Percentiles rank a stretch among this genome's conserved stretches.
phyloP scores from a whole-genome alignment of 345 rosid species.

The Capsella bursapastoris region DNA sequence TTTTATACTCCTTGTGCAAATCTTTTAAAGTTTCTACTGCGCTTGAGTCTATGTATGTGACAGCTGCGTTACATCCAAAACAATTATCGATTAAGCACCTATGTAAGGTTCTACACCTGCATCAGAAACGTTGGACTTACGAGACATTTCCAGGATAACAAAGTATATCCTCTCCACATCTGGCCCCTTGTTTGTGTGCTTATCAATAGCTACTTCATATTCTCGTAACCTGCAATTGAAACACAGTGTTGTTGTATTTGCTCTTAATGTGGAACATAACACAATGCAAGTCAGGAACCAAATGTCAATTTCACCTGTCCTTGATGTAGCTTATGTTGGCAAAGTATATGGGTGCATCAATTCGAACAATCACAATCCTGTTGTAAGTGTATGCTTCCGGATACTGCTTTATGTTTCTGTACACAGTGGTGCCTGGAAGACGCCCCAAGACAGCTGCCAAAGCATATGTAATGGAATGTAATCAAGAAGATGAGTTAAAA shows the following conservation, averaged over 20 bases:
- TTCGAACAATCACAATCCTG: slow-evolving; percentile 89
- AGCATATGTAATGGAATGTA: slow-evolving; percentile 25
- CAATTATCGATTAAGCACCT: not conserved
- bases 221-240: slow-evolving; percentile 68
- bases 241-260: slow-evolving; percentile 19
- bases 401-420: slow-evolving; percentile 86
- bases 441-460: slow-evolving; percentile 94
- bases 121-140: slow-evolving; percentile 56
- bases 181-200: slow-evolving; percentile 68
- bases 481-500: slow-evolving; percentile 8
- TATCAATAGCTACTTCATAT: slow-evolving; percentile 77
- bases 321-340: slow-evolving; percentile 93
- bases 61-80: slow-evolving; percentile 55
- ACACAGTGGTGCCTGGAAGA: slow-evolving; percentile 97
- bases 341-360: slow-evolving; percentile 96
- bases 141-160: slow-evolving; percentile 89
- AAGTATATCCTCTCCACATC: slow-evolving; percentile 77
- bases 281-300: not conserved
- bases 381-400: slow-evolving; percentile 93
- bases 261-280: slow-evolving; percentile 20
- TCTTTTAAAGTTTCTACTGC: slow-evolving; percentile 93
- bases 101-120: not conserved
- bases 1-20: slow-evolving; percentile 78
- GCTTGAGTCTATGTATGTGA: slow-evolving; percentile 85
- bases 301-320: slow-evolving; percentile 61